Percentiles rank a stretch among this genome's conserved stretches.
phyloP scores from a whole-genome alignment of 257 asterid genomes.

The Ophiorrhiza pumila region DNA sequence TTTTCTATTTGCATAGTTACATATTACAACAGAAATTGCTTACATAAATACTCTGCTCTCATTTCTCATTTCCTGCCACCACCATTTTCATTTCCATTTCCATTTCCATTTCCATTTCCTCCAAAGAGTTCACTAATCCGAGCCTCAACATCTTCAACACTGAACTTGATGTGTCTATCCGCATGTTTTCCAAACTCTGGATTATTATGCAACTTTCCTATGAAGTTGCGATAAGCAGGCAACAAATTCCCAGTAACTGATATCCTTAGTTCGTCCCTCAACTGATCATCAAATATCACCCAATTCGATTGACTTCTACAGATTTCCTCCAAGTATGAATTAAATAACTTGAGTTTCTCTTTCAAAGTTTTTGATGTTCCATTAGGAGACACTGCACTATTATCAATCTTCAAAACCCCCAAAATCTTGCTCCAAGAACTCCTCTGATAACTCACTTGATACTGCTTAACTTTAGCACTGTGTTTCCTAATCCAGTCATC shows the following conservation, averaged over 20 bases:
- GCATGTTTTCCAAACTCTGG: conserved; percentile 58
- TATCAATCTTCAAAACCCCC: conserved; percentile 67
- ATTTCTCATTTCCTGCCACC: conserved; percentile 69
- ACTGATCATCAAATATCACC: conserved; percentile 77
- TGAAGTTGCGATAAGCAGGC: conserved; percentile 67
- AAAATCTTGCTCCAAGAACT: conserved; percentile 89
- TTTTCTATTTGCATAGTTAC: conserved; percentile 14
- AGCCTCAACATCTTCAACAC: conserved; percentile 71
- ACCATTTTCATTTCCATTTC: conserved; percentile 25
- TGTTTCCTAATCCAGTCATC: conserved; percentile 91
- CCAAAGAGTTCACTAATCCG: conserved; percentile 59
- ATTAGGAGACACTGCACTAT: conserved; percentile 47
- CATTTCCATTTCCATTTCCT: too few relatives aligned
- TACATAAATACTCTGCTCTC: conserved; percentile 34
- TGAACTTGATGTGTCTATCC: conserved; percentile 66
- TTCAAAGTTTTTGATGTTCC: conserved; percentile 53
- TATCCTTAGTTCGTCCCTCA: conserved; percentile 71
- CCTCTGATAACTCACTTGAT: conserved; percentile 75
- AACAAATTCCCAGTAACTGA: conserved; percentile 48
- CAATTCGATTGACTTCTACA: conserved; percentile 65
- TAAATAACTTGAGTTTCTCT: conserved; percentile 81
- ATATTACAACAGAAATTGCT: conserved; percentile 17
- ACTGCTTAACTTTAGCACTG: conserved; percentile 70
- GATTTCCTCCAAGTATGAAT: conserved; percentile 68
- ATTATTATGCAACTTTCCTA: conserved; percentile 49